Base-by-base conservation (phyloP, 371 early-diverging fungal species). In the Lichtheimia hyalospora region DNA sequence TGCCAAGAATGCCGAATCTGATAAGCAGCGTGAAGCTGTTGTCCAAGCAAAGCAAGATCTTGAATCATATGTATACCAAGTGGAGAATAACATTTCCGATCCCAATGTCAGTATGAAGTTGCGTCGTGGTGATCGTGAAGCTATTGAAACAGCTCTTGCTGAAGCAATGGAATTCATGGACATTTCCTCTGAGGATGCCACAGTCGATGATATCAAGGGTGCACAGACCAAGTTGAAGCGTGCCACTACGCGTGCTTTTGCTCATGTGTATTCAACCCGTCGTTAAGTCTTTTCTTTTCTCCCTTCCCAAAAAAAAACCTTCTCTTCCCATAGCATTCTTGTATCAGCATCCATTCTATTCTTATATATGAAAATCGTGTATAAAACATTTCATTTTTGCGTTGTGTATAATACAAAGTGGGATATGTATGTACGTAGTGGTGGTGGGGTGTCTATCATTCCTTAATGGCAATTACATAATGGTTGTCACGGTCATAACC, bases 401-500 rank as follows among this genome's bases (percentile, higher is more conserved):
- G 18, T 25, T 34, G 34, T 34, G 34, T 34, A 34, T 34, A 34
- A 34, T 34, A 34, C 34, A 34, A 34, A 34, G 13, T 23, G 52
- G 23, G 6, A 6, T 51, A n/a, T 24, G 6, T 24, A 24, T 15
- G 15, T 12, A 51, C 12, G 15, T 54, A 13, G n/a, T n/a, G n/a
- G n/a, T n/a, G n/a, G n/a, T 54, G 8, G 15, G 12, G n/a, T 12
- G 27, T 13, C 18, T 23, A 62, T 61, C 59, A 62, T 59, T 58
- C 54, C 49, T 73, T 73, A 6, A 46, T 46, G 8, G 79, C 75
- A 56, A 90, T 82, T 2, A 89, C 85, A 76, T 92, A 97, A 87
- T 95, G 95, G 69, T 97, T 96, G 70, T 98, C 97, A 13, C 92
- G 71, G 64, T 98, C 96, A 66, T 97, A 96, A 8, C 96, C 97